Percentiles rank a stretch among this genome's conserved stretches.
These are phyloP conservation scores for Domatiomyces globalis DNA, from an alignment of 2,329 filamentous ascomycete species.

Conservation along the genomic window DNA sequence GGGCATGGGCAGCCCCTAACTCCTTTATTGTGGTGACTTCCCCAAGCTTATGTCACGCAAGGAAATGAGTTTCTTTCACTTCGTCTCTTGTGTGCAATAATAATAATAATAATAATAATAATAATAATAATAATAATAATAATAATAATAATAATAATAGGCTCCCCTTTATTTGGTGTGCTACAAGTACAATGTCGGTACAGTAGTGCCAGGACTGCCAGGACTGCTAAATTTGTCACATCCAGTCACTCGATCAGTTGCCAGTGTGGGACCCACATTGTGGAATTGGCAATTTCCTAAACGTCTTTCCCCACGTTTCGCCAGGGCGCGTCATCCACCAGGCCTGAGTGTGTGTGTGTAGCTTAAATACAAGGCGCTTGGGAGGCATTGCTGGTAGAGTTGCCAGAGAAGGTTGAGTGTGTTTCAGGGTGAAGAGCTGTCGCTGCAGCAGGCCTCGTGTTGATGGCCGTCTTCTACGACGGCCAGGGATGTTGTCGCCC, in stretches of 20 bases:
- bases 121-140: too few relatives aligned
- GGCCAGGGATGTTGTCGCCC: neutral
- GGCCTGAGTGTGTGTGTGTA: neutral
- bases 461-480: neutral
- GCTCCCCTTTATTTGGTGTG: neutral
- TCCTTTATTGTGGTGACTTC: neutral
- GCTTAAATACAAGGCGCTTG: neutral
- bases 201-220: too few relatives aligned
- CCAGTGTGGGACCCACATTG: neutral
- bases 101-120: too few relatives aligned
- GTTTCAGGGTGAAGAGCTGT: neutral
- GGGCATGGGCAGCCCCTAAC: too few relatives aligned
- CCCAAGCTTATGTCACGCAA: too few relatives aligned
- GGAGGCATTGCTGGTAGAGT: neutral
- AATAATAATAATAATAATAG: too few relatives aligned
- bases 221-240: neutral
- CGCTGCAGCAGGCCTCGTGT: too few relatives aligned
- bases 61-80: too few relatives aligned
- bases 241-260: neutral
- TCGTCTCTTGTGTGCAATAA: too few relatives aligned
- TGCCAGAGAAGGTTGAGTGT: neutral
- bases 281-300: conserved; percentile 5
- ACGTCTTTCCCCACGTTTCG: neutral
- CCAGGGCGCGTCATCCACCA: neutral
- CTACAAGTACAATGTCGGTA: too few relatives aligned